Evolutionary conservation across 192 early-diverging fungal species (phyloP).

Genomic region (Chytriomyces sp.): DNA sequence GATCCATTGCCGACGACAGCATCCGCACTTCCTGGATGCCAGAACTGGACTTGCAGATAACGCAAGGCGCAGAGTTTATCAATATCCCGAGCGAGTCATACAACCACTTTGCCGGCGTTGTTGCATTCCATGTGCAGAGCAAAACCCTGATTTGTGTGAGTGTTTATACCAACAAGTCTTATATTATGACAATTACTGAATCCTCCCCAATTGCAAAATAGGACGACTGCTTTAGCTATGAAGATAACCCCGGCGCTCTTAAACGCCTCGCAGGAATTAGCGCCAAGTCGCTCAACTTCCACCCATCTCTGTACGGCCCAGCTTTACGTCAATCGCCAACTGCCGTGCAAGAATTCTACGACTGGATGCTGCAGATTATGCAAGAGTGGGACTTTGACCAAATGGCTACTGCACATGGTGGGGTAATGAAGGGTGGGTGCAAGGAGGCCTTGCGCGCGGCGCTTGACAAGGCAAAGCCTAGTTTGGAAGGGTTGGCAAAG

Average conservation of each 20-base stretch:
- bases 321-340: background rate
- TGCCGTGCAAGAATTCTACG: constrained; percentile 4
- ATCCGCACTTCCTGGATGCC: constrained; percentile 14
- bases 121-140: constrained; percentile 31
- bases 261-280: background rate
- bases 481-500: too few species aligned
- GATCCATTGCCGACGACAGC: constrained; percentile 14
- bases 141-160: constrained; percentile 20
- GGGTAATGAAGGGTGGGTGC: constrained; percentile 15
- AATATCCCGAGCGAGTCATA: constrained; percentile 7
- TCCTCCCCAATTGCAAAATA: too few species aligned
- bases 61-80: constrained; percentile 26
- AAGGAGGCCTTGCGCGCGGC: background rate
- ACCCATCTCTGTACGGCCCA: background rate
- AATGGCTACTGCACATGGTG: constrained; percentile 18
- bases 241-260: constrained; percentile 15
- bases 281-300: background rate
- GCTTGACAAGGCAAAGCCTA: background rate
- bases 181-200: too few species aligned
- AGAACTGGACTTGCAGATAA: constrained; percentile 31
- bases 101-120: constrained; percentile 34
- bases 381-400: constrained; percentile 33
- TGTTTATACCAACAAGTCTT: too few species aligned
- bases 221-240: constrained; percentile 16
- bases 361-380: constrained; percentile 10